phyloP scores from a whole-genome alignment of 768 basidiomycete species.

The Rhodotorula graminis region DNA sequence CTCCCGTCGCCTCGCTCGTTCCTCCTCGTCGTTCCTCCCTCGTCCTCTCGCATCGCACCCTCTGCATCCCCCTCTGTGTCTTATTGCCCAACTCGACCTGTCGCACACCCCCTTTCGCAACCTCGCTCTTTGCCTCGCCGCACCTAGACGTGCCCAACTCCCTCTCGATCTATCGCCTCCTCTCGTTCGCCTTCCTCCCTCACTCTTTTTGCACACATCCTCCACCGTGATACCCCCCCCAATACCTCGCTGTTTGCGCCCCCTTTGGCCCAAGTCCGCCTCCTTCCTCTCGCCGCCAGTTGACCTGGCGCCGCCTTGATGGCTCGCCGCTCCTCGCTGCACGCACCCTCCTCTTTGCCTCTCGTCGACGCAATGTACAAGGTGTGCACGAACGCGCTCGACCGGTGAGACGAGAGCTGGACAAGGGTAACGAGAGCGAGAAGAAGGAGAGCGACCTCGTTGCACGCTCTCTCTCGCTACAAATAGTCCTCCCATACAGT shows the following conservation, averaged over 20 bases:
- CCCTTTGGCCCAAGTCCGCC: background rate
- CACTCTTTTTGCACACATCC: background rate
- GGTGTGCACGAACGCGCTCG: too few species aligned
- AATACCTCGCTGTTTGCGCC: background rate
- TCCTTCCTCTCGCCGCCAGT: too few species aligned
- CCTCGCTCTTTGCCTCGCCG: background rate
- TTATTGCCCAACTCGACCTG: too few species aligned
- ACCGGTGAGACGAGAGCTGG: too few species aligned
- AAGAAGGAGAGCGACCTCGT: too few species aligned
- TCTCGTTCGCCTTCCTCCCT: background rate
- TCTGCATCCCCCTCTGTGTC: background rate
- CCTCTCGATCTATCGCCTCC: background rate
- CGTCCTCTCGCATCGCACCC: background rate
- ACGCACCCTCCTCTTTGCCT: too few species aligned
- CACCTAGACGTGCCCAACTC: background rate
- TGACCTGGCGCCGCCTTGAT: too few species aligned
- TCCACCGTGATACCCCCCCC: background rate
- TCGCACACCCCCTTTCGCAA: background rate
- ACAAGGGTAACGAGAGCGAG: too few species aligned
- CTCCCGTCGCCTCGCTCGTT: background rate
- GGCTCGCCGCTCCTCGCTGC: too few species aligned
- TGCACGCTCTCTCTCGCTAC: background rate
- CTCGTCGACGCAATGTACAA: too few species aligned
- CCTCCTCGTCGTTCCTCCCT: background rate
- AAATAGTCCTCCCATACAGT: slow-evolving; percentile 10